Evolutionary conservation across 2,329 filamentous ascomycete species (phyloP).

Genomic region (Stemphylium vesicarium): DNA sequence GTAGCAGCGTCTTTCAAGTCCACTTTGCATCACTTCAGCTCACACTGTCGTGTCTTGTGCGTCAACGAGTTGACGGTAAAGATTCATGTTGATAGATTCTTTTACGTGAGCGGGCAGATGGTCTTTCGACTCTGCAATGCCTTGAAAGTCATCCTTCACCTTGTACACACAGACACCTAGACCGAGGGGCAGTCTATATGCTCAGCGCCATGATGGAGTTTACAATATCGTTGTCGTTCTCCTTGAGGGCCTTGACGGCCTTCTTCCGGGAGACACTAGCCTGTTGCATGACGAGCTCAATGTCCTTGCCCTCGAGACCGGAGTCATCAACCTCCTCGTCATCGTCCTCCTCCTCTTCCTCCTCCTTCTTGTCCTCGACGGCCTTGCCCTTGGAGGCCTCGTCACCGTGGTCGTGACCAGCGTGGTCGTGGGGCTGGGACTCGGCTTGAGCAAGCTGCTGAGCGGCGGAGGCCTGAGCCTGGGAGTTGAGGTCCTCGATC

Average conservation of each 20-base stretch:
- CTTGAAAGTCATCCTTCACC: conserved; percentile 24
- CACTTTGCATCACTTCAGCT: background rate
- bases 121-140: conserved; percentile 20
- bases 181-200: conserved; percentile 51
- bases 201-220: conserved; percentile 98
- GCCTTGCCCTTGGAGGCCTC: conserved; percentile 68
- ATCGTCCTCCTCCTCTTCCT: conserved; percentile 70
- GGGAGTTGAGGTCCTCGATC: conserved; percentile 99
- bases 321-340: conserved; percentile 94
- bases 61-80: conserved; percentile 3
- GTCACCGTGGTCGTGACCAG: conserved; percentile 75
- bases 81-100: conserved; percentile 37
- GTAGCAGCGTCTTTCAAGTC: no score
- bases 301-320: conserved; percentile 98
- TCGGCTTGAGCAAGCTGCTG: conserved; percentile 87
- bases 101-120: conserved; percentile 27
- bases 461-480: conserved; percentile 93
- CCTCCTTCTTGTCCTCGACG: conserved; percentile 64
- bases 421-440: conserved; percentile 68
- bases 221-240: conserved; percentile 99
- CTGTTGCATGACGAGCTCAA: conserved; percentile 98
- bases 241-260: conserved; percentile 96
- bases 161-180: conserved; percentile 15
- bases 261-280: conserved; percentile 97
- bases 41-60: no score